Conservation (phyloP, 441 rosid genomes). For the Eruca vesicaria region DNA sequence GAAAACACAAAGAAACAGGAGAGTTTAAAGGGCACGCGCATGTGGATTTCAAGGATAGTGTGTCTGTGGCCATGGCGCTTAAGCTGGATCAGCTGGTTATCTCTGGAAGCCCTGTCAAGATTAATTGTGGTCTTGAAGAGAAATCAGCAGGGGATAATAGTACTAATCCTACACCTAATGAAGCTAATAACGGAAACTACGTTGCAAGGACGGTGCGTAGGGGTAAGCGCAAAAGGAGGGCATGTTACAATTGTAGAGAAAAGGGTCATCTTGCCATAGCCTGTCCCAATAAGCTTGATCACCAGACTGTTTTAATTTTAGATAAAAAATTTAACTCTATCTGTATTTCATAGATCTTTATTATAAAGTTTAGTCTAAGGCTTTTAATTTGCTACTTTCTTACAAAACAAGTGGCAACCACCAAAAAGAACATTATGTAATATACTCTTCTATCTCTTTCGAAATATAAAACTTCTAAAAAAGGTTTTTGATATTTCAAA, state of each 20-base stretch:
- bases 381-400: too few relatives aligned
- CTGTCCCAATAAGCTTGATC: conserved; percentile 69
- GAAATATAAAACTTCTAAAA: too few relatives aligned
- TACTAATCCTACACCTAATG: conserved; percentile 8
- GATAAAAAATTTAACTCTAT: too few relatives aligned
- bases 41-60: conserved; percentile 69
- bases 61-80: conserved; percentile 60
- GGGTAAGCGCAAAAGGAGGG: conserved; percentile 65
- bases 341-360: too few relatives aligned
- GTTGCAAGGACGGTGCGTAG: conserved; percentile 1
- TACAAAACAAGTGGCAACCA: too few relatives aligned
- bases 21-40: conserved; percentile 85
- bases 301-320: conserved; percentile 43
- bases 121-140: conserved; percentile 72
- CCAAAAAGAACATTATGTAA: too few relatives aligned
- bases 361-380: too few relatives aligned
- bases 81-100: conserved; percentile 76
- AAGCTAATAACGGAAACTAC: conserved; percentile 11
- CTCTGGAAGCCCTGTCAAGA: conserved; percentile 80
- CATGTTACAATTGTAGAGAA: conserved; percentile 78
- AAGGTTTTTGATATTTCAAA: too few relatives aligned
- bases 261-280: conserved; percentile 78
- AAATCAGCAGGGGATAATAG: conserved; percentile 28
- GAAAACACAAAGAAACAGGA: conserved; percentile 76
- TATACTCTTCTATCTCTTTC: too few relatives aligned